Base-by-base conservation (phyloP, 768 basidiomycete species). In the Termitomyces sp. region DNA sequence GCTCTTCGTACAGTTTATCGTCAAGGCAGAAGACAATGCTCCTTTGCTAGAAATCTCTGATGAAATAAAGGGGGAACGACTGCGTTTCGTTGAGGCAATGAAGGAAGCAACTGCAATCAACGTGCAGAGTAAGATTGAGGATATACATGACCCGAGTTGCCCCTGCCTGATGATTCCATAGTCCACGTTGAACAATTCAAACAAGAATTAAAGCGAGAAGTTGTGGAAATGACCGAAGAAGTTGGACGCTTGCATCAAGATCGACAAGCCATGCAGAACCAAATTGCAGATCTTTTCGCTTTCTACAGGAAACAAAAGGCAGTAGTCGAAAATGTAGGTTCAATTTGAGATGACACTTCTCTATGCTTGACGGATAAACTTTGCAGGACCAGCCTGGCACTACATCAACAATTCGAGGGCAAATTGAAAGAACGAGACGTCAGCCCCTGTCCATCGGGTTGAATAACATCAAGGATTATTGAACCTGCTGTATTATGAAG, bases 71-170 rank as follows among this genome's bases (percentile, higher is more conserved):
- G 91, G 93, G 1, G 92, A 94, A 69, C 72, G 91, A 45, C 70
- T 94, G 52, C 77, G 89, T 6, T 94, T 95, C 62, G 89, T 94
- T 5, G 93, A 95, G 63, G 91, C 93, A n/a, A 95, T 94, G 92
- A 90, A 90, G 66, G 88, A 93, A 61, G 93, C 91, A 1, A 95
- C 93, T 0, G 82, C 83, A 1, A 89, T 95, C 62, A 93, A 94
- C 59, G 84, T 95, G 2, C 85, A 90, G 67, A 73, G 90, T 88
- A 68, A 65, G 73, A 45, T 54, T 19, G 22, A 37, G 35, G 14
- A 37, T 28, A 37, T 28, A 8, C 24, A 15, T 40, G 10, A 8
- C 14, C 11, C 8, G 15, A 19, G 8, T 45, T 7, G 3, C 30
- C 43, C 32, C 30, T 37, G n/a, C 5, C 45, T 40, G 41, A 56